Evolutionary conservation across 192 early-diverging fungal genomes (phyloP), one percentile per base, ranked within the genome.

Genomic region (Funneliformis geosporum): DNA sequence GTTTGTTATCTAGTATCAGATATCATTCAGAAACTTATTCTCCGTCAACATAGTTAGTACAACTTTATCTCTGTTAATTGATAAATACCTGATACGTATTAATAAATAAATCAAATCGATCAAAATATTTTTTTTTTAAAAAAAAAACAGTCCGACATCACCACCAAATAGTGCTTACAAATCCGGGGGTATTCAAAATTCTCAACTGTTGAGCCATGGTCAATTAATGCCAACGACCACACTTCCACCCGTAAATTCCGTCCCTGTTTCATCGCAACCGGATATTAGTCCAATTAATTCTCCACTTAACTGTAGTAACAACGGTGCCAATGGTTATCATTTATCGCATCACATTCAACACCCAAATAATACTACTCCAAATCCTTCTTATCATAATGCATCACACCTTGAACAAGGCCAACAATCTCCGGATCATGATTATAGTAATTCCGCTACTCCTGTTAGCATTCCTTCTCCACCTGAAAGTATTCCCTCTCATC

Each of bases 401-500:
- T 61, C 75, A 1, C 75, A 60, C 18, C 33, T 76, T 28, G 76
- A 78, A 55, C 76, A 78, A 47, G 61, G 65, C 10, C 76, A 78
- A 60, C 76, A 60, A 50, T 47, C 73, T 55, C 16, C 67, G 10
- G 42, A 69, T 28, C 76, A 78, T 55, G 76, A 78, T 67, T 78
- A 78, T 46, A 46, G 33, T 47, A 78, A 21, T 78, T 43, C 16
- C 33, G 47, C n/a, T 50, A 27, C 62, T 21, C 60, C 76, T 64
- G 60, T 78, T 44, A 78, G 55, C 2, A 78, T 78, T 42, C 76
- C 76, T 2, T 78, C 76, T 18, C 76, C 76, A 28, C 76, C 76
- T 33, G 59, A 64, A 18, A 78, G 76, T 46, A 78, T 78, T 68
- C 60, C 62, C 50, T 65, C 62, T 33, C 43, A 55, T 18, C 50